A percentile compares a stretch with the other conserved stretches of the same genome.
phyloP scores from a whole-genome alignment of 2,329 filamentous ascomycete genomes.

The Aulographum hederae region DNA sequence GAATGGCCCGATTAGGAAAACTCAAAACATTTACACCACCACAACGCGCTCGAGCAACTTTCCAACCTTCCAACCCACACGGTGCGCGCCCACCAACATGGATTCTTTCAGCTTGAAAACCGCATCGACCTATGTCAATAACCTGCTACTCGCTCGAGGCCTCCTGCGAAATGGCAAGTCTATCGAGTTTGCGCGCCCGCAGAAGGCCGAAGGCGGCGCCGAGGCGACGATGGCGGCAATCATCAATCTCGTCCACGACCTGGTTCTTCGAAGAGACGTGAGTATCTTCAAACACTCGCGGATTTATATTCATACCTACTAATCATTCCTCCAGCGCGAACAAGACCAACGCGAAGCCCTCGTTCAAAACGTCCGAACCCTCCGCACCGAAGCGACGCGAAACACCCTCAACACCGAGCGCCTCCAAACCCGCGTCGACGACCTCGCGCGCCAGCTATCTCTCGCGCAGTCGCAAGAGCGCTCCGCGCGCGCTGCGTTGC shows the following conservation, averaged over 20 bases:
- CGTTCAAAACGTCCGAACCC: constrained; percentile 54
- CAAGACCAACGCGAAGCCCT: constrained; percentile 74
- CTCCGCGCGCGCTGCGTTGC: constrained; percentile 48
- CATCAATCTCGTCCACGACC: constrained; percentile 85
- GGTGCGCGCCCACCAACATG: too few species aligned
- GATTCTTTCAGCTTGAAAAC: constrained; percentile 37
- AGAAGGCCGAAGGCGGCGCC: constrained; percentile 40
- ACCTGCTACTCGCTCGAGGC: constrained; percentile 44
- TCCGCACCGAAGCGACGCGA: constrained; percentile 59
- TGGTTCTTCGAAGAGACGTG: constrained; percentile 81
- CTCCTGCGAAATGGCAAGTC: constrained; percentile 44
- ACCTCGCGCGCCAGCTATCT: constrained; percentile 37
- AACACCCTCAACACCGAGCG: constrained; percentile 50
- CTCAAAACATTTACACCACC: too few species aligned
- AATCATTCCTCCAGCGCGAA: constrained; percentile 44
- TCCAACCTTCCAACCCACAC: too few species aligned
- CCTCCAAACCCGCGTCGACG: constrained; percentile 34
- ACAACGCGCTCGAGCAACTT: too few species aligned
- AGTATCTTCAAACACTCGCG: constrained; percentile 14
- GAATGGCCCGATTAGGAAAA: too few species aligned
- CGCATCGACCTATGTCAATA: constrained; percentile 46
- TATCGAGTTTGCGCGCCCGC: constrained; percentile 69
- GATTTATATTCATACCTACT: neutral
- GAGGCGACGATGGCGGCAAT: constrained; percentile 64
- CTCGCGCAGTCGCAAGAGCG: constrained; percentile 53